A percentile compares a stretch with the other conserved stretches of the same genome.
Conservation (phyloP, 306 rosid species). For the Prunus davidiana region DNA sequence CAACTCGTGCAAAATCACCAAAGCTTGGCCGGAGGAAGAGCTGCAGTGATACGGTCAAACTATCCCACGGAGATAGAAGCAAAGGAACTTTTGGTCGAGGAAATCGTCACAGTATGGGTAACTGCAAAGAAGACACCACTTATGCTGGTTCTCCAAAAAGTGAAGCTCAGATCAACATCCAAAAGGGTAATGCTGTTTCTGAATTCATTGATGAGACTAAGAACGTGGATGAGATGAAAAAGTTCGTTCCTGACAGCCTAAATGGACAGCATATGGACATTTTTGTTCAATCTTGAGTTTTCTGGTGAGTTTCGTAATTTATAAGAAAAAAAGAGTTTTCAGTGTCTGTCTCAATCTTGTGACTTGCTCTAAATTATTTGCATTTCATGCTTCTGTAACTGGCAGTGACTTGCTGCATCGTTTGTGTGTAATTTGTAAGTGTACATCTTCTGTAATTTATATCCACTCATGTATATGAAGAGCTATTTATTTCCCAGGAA, state of each 20-base stretch:
- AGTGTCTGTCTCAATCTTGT: constrained; percentile 26
- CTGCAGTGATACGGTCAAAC: constrained; percentile 37
- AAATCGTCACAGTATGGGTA: constrained; percentile 35
- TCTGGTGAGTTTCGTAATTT: constrained; percentile 48
- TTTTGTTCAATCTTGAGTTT: constrained; percentile 38
- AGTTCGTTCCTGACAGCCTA: constrained; percentile 19
- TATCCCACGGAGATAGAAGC: constrained; percentile 37
- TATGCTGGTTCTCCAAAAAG: constrained; percentile 5
- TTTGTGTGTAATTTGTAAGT: constrained; percentile 51
- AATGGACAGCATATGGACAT: constrained; percentile 50
- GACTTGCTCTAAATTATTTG: constrained; percentile 35
- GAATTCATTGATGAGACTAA: constrained; percentile 33
- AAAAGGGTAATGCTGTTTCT: constrained; percentile 27
- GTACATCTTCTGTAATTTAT: constrained; percentile 64
- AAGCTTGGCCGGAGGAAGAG: constrained; percentile 90
- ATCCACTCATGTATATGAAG: constrained; percentile 20
- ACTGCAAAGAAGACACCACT: constrained; percentile 27
- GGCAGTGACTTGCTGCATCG: constrained; percentile 53
- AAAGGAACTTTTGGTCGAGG: constrained; percentile 36
- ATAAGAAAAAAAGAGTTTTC: constrained; percentile 38
- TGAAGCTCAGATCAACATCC: constrained; percentile 31
- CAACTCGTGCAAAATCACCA: constrained; percentile 96
- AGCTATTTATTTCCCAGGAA: constrained; percentile 14
- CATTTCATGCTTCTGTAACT: constrained; percentile 32
- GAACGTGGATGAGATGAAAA: constrained; percentile 33